Evolutionary conservation across 2,329 filamentous ascomycete species (phyloP).

Genomic region (Ampelomyces quisqualis): DNA sequence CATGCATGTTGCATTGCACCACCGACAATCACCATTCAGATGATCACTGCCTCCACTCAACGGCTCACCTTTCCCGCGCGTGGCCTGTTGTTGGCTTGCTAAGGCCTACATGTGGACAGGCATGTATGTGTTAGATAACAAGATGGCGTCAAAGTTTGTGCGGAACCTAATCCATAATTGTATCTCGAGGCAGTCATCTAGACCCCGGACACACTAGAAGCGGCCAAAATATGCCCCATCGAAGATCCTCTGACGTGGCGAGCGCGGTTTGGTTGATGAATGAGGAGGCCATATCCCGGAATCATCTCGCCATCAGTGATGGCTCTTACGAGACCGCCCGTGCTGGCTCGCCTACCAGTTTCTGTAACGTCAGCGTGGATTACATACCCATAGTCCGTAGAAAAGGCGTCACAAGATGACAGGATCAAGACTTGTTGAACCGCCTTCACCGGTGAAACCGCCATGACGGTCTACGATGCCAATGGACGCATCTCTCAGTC

Average conservation of each 20-base stretch:
- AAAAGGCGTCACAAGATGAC: conserved; percentile 38
- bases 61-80: conserved; percentile 42
- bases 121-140: conserved; percentile 46
- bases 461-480: conserved; percentile 25
- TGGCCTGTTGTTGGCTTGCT: conserved; percentile 45
- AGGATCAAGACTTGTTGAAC: conserved; percentile 33
- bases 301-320: conserved; percentile 44
- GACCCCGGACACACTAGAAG: conserved; percentile 48
- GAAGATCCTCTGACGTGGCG: conserved; percentile 57
- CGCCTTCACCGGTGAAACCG: conserved; percentile 40
- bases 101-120: conserved; percentile 47
- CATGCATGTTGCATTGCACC: conserved; percentile 45
- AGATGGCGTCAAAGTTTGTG: conserved; percentile 47
- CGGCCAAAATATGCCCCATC: conserved; percentile 50
- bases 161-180: conserved; percentile 47
- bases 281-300: conserved; percentile 41
- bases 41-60: conserved; percentile 44
- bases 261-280: conserved; percentile 48
- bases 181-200: conserved; percentile 49
- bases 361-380: conserved; percentile 31
- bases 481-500: conserved; percentile 21
- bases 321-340: conserved; percentile 35
- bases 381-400: conserved; percentile 32
- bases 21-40: conserved; percentile 39
- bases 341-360: conserved; percentile 31